Evolutionary conservation across 75 land plant species (phyloP).

Genomic region (Selaginella tamariscina): DNA sequence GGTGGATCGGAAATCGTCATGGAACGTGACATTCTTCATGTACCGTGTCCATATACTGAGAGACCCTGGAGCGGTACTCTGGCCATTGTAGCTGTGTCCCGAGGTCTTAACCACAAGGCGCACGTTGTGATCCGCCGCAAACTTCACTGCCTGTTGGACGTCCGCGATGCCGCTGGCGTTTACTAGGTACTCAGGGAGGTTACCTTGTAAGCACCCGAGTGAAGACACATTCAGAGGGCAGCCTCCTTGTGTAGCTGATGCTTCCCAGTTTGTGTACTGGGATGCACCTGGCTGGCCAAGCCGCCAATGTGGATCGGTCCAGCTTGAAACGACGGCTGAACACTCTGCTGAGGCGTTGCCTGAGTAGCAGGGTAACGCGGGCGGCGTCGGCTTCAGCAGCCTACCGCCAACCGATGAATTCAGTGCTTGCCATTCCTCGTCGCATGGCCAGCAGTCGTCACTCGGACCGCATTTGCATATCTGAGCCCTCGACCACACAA

Average conservation of each 20-base stretch:
- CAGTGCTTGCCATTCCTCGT: constrained; percentile 16
- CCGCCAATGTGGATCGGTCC: not conserved
- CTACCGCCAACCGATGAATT: constrained; percentile 16
- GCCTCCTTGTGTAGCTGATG: not conserved
- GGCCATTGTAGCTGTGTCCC: not conserved
- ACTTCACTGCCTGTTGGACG: not conserved
- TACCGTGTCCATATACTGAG: not conserved
- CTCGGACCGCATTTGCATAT: too few species aligned
- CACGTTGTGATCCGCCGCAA: not conserved
- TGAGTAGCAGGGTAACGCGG: constrained; percentile 4
- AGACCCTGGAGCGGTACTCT: not conserved
- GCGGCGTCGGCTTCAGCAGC: constrained; percentile 15
- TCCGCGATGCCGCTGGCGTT: not conserved
- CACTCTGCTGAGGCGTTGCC: not conserved
- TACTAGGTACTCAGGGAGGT: not conserved
- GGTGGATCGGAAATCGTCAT: not conserved
- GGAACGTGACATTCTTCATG: not conserved
- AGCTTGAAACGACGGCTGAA: not conserved
- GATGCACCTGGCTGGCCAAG: not conserved
- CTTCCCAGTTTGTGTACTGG: not conserved
- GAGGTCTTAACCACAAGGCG: not conserved
- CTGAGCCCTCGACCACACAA: too few species aligned
- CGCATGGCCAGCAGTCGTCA: constrained; percentile 23
- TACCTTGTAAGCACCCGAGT: not conserved
- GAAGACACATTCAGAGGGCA: not conserved